Conservation (phyloP, 768 basidiomycete genomes). For the Pholiota microspora region DNA sequence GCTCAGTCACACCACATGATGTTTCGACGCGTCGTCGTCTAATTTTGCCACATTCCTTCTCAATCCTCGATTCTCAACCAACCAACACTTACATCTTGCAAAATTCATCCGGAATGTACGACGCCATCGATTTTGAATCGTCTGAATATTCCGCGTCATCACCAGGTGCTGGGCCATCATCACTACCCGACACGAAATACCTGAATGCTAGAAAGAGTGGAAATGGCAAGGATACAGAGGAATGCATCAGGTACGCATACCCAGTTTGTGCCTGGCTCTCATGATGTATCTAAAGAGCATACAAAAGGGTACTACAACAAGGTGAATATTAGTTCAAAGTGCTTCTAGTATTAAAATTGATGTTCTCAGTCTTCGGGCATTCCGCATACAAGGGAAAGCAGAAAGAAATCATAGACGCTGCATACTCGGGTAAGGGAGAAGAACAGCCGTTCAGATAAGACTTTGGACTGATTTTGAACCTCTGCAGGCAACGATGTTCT, state of each 20-base stretch:
- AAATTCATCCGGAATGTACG: not conserved
- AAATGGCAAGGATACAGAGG: not conserved
- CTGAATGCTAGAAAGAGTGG: not conserved
- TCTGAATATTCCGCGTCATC: not conserved
- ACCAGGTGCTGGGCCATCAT: not conserved
- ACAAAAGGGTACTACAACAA: not conserved
- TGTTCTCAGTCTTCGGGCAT: conserved; percentile 65
- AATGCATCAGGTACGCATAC: not conserved
- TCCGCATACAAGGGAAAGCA: conserved; percentile 73
- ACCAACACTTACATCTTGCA: too few species aligned
- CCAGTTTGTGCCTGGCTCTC: too few species aligned
- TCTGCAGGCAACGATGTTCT: conserved; percentile 67
- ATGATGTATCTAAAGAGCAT: not conserved
- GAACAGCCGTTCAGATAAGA: too few species aligned
- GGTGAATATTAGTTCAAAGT: not conserved
- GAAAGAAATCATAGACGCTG: conserved; percentile 70
- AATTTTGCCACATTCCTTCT: not conserved
- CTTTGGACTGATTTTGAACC: too few species aligned
- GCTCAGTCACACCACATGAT: conserved; percentile 1
- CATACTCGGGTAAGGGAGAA: conserved; percentile 63
- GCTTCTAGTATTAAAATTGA: not conserved
- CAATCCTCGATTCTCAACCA: too few species aligned
- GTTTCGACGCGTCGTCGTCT: not conserved
- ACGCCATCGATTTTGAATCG: not conserved
- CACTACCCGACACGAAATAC: not conserved